Evolutionary conservation across 2,329 filamentous ascomycete species (phyloP).

Genomic region (Aureobasidium sp.): DNA sequence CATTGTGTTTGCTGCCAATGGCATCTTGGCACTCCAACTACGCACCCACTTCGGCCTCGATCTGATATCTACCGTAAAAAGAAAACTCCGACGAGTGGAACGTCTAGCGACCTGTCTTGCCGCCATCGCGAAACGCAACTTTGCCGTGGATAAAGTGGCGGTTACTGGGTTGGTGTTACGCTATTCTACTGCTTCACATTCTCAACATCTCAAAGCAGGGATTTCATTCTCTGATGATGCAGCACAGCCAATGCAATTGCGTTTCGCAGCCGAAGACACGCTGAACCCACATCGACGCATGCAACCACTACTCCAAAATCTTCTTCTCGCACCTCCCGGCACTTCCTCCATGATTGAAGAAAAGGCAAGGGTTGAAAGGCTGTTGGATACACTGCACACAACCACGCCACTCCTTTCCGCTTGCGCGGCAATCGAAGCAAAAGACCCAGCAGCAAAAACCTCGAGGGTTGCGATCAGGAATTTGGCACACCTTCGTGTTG

Average conservation of each 20-base stretch:
- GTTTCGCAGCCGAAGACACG: conserved; percentile 40
- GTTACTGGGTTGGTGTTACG: conserved; percentile 57
- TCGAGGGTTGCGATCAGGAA: conserved; percentile 25
- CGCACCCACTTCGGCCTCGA: conserved; percentile 50
- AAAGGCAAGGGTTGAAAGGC: conserved; percentile 39
- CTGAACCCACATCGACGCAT: conserved; percentile 24
- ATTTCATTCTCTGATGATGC: conserved; percentile 21
- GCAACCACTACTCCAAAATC: conserved; percentile 19
- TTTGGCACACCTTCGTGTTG: conserved; percentile 30
- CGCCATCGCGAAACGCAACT: conserved; percentile 51
- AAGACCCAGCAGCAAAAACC: conserved; percentile 9
- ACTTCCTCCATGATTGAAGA: conserved; percentile 43
- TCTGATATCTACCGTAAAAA: conserved; percentile 49
- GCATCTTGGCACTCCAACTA: conserved; percentile 55
- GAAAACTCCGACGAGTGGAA: conserved; percentile 57
- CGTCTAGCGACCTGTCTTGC: conserved; percentile 62
- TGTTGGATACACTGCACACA: conserved; percentile 50
- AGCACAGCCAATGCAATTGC: conserved; percentile 46
- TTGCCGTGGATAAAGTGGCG: conserved; percentile 51
- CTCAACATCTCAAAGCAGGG: conserved; percentile 17
- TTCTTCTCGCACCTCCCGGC: background rate
- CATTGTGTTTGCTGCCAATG: conserved; percentile 53
- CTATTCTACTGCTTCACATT: conserved; percentile 37
- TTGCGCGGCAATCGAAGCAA: conserved; percentile 50
- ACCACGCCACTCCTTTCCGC: conserved; percentile 56